Evolutionary conservation across 2,329 filamentous ascomycete species (phyloP), one percentile per base, ranked within the genome.

Genomic region (Xylariaceae sp.): DNA sequence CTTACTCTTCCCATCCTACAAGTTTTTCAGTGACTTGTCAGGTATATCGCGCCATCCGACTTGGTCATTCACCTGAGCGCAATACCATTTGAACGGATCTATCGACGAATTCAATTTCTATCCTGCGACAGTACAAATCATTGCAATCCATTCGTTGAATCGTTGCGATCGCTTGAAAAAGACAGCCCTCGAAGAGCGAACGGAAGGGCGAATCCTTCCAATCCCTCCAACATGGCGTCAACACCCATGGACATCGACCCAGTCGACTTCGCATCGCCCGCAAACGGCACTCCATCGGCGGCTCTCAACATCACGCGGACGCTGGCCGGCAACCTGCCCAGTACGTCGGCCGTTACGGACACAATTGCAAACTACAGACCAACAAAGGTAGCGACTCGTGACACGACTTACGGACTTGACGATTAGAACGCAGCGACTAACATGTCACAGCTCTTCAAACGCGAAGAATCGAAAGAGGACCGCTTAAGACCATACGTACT

Each of bases 301-400:
- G 75, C 78, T 0, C 74, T 83, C 48, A 81, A 81, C 62, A 81
- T 82, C 54, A 76, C 78, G 7, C 76, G 82, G 17, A 77, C 77
- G 9, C 65, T 82, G 17, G 76, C 75, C 49, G 67, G 68, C 51
- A 75, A 72, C 57, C 66, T 73, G 10, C 73, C 76, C 47, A 76
- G 76, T 58, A 82, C 82, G 4, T 85, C 88, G 10, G 89, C 89
- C 71, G 82, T 96, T 57, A 82, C 84, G 68, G 90, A 96, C 69
- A 81, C 94, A 66, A 87, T 96, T 66, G 80, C 84, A 44, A 86
- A 82, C 57, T 96, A 90, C 72, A 82, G 90, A 54, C 90, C 93
- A 6, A 88, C 88, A 51, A 92, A 91, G 81, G 90, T 93, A 76
- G 49, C 37, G 11, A 10, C 52, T 15, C 37, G 10, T 9, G 9